A percentile compares a stretch with the other conserved stretches of the same genome.
Conservation (phyloP, 2,329 filamentous ascomycete species). For the Colletotrichum incanum region DNA sequence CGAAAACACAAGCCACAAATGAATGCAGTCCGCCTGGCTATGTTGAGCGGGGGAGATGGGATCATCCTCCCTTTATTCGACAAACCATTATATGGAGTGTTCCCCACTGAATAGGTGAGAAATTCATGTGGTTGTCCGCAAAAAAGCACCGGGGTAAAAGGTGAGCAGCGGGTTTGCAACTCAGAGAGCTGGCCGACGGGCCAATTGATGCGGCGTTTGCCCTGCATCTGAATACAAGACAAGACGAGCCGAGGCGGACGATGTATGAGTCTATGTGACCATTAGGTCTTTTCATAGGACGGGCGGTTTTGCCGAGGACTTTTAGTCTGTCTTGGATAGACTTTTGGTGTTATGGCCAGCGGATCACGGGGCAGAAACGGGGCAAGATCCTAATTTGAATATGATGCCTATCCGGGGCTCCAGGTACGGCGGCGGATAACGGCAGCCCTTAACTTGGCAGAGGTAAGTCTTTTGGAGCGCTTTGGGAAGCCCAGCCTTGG, state of each 20-base stretch:
- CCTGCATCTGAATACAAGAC: slow-evolving; percentile 20
- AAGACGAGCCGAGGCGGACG: neutral
- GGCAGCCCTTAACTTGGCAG: slow-evolving; percentile 13
- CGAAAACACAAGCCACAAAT: too few relatives aligned
- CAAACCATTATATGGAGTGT: neutral
- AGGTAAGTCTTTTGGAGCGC: neutral
- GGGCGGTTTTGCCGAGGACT: neutral
- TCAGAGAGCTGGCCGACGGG: neutral
- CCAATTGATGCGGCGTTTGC: slow-evolving; percentile 1
- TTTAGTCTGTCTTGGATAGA: neutral
- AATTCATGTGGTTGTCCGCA: neutral
- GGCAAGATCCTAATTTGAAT: neutral
- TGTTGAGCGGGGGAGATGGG: neutral
- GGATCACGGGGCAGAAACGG: neutral
- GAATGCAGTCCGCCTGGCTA: rapidly evolving
- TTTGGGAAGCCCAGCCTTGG: neutral
- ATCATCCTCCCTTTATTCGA: neutral
- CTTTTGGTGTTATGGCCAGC: neutral
- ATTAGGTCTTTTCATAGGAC: neutral
- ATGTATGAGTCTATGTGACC: neutral
- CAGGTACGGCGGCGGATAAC: neutral
- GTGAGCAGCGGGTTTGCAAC: neutral
- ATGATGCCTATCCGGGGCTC: neutral
- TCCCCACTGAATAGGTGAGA: too few relatives aligned
- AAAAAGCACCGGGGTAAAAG: neutral